Evolutionary conservation across 116 monocot species (phyloP).

Genomic region (Cymodocea nodosa): DNA sequence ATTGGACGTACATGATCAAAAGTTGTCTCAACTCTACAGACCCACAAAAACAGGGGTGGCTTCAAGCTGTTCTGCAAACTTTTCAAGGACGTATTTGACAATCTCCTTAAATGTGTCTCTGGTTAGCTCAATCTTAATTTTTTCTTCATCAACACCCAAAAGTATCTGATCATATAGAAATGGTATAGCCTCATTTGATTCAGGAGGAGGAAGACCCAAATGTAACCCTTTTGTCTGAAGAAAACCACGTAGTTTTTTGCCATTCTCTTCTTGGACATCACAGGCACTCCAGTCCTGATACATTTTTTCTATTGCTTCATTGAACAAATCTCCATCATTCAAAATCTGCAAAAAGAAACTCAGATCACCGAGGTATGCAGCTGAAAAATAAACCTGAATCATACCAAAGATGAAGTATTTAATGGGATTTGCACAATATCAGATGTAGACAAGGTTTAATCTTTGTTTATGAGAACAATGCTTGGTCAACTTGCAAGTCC

Average conservation of each 20-base stretch:
- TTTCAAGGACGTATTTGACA: conserved; percentile 22
- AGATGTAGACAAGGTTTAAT: too few relatives aligned
- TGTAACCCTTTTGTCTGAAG: conserved; percentile 21
- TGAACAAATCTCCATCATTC: conserved; percentile 18
- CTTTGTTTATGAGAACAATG: too few relatives aligned
- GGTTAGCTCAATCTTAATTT: conserved; percentile 10
- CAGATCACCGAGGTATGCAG: too few relatives aligned
- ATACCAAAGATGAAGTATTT: too few relatives aligned
- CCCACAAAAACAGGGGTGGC: conserved; percentile 36
- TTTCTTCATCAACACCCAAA: conserved; percentile 10
- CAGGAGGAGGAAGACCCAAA: conserved; percentile 31
- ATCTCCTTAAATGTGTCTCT: conserved; percentile 18
- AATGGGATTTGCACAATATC: too few relatives aligned
- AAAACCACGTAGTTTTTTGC: conserved; percentile 16
- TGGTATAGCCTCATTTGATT: conserved; percentile 21
- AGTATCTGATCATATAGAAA: conserved; percentile 41
- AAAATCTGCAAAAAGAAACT: conserved; percentile 18
- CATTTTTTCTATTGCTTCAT: conserved; percentile 15
- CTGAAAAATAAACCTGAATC: too few relatives aligned
- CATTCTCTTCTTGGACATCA: conserved; percentile 12
- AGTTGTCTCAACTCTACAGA: conserved; percentile 23
- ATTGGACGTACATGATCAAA: background rate
- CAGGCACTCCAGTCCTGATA: conserved; percentile 22
- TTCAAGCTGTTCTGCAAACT: conserved; percentile 31
- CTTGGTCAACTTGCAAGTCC: too few relatives aligned